Percentiles rank a stretch among this genome's conserved stretches.
Conservation (phyloP, 169 alveolate genomes). For the Amoebophrya sp. region DNA sequence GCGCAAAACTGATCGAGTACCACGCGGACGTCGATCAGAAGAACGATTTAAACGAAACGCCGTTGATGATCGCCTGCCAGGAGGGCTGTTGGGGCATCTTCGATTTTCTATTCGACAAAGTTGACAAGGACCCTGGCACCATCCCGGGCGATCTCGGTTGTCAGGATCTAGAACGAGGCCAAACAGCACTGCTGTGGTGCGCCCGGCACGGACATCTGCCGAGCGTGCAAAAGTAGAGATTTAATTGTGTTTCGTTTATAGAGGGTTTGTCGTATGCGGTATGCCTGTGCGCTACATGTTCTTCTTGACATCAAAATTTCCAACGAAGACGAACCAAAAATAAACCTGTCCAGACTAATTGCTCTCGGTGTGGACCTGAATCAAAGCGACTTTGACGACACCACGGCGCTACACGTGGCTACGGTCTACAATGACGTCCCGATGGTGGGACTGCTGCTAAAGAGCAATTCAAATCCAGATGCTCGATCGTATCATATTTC, state of each 20-base stretch:
- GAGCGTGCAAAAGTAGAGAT: not conserved
- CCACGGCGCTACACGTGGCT: not conserved
- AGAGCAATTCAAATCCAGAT: not conserved
- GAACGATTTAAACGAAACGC: not conserved
- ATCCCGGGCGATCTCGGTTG: not conserved
- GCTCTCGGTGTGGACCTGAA: not conserved
- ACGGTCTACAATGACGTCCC: slow-evolving; percentile 4
- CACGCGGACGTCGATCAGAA: not conserved
- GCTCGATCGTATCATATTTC: not conserved
- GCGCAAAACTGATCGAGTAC: slow-evolving; percentile 20
- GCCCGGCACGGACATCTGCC: not conserved
- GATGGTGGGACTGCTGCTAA: not conserved
- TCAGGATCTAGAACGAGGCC: not conserved
- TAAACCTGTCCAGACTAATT: not conserved
- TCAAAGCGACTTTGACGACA: not conserved
- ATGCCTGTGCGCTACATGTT: too few species aligned
- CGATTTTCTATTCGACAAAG: slow-evolving; percentile 9
- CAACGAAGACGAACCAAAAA: too few species aligned
- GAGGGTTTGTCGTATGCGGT: too few species aligned
- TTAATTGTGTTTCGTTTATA: too few species aligned
- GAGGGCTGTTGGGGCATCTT: slow-evolving; percentile 1
- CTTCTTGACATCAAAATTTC: too few species aligned
- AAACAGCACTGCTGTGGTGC: not conserved
- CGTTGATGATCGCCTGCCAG: not conserved
- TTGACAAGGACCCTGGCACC: slow-evolving; percentile 2